phyloP scores from a whole-genome alignment of 495 filamentous ascomycete genomes.

The Tricharina praecox region DNA sequence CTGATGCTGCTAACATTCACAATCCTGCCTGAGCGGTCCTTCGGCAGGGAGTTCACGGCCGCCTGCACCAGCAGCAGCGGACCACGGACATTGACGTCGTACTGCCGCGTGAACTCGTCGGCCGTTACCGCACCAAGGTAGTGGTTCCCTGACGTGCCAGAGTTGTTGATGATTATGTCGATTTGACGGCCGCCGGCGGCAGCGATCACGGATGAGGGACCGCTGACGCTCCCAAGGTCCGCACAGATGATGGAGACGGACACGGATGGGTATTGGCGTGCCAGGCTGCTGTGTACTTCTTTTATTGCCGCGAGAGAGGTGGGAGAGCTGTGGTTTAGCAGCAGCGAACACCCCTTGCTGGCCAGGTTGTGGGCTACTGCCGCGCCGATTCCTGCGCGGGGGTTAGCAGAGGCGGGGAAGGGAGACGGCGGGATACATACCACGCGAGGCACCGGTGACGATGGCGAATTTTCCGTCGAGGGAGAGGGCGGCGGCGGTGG shows the following conservation, averaged over 20 bases:
- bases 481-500: conserved; percentile 6
- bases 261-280: background rate
- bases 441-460: conserved; percentile 60
- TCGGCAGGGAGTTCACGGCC: conserved; percentile 49
- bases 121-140: conserved; percentile 39
- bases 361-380: conserved; percentile 69
- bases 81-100: conserved; percentile 66
- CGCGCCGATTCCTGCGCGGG: conserved; percentile 56
- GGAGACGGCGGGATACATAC: conserved; percentile 29
- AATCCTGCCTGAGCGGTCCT: conserved; percentile 58
- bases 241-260: conserved; percentile 23
- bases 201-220: conserved; percentile 30
- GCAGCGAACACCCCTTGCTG: conserved; percentile 49
- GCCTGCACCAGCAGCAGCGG: conserved; percentile 68
- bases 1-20: conserved; percentile 62
- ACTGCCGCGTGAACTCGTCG: conserved; percentile 51
- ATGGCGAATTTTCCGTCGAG: conserved; percentile 57
- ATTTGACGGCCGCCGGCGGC: conserved; percentile 32
- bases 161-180: conserved; percentile 84
- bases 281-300: background rate
- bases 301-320: background rate
- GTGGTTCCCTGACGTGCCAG: conserved; percentile 48
- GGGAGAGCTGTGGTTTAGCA: conserved; percentile 57
- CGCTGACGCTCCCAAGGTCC: conserved; percentile 28
- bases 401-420: background rate